Evolutionary conservation across 768 basidiomycete species (phyloP), one percentile per base, ranked within the genome.

Genomic region (Rickenella mellea): DNA sequence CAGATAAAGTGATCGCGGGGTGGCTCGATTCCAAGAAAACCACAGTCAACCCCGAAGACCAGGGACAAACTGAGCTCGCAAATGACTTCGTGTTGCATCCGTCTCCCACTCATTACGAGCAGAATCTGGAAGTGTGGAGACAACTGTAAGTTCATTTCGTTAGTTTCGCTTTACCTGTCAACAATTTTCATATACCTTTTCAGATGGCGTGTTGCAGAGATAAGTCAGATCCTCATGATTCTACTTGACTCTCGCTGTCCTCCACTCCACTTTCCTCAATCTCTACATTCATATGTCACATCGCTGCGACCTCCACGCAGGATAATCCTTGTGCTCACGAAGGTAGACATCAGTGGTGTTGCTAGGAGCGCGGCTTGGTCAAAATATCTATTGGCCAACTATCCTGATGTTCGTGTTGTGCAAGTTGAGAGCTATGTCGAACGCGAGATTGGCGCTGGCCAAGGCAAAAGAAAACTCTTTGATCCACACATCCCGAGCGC

Each of bases 161-260:
- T 7, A n/a, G n/a, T 29, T 26, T 12, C 35, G 41, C 14, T 26
- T 2, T 40, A 27, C 45, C 27, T 37, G 37, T 31, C 37, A 42
- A 37, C 41, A 25, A 43, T 39, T 17, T 27, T 20, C 15, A 20
- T 42, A 36, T 43, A 30, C 57, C 17, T n/a, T 47, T 46, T 47
- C 51, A 89, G 85, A 51, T 97, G 94, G 94, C 77, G 94, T 27
- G 93, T 96, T 17, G 79, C 83, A 5, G 94, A 98, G 62, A 83
- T 86, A 20, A 88, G 88, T 0, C 77, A 91, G 51, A 87, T 97
- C 48, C 67, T 97, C 15, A 76, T 96, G 38, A 71, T 94, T 39
- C 74, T 97, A 31, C 70, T 94, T 26, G 93, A 96, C 59, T 83
- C 86, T 12, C 82, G 94, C 29, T 92, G 88, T 55, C 92, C 94